A percentile compares a stretch with the other conserved stretches of the same genome.
Conservation (phyloP, 495 filamentous ascomycete genomes). For the Xylaria telfairii region DNA sequence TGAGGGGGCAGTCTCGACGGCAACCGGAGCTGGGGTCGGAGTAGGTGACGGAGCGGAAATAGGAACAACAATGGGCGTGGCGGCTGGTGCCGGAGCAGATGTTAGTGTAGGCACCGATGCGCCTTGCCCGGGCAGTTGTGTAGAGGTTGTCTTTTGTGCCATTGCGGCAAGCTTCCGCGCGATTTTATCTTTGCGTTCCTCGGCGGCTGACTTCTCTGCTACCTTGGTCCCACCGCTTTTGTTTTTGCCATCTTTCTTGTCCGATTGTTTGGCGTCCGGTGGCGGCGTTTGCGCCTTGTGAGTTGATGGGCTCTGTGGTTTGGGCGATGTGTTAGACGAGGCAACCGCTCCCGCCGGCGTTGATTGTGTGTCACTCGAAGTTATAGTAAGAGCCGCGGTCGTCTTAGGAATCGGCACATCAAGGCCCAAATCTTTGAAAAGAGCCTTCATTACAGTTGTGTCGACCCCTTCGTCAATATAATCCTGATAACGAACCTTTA, state of each 20-base stretch:
- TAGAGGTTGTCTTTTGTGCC: conserved; percentile 42
- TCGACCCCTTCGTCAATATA: conserved; percentile 77
- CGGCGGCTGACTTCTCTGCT: conserved; percentile 51
- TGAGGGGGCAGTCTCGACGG: conserved; percentile 23
- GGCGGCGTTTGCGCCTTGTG: background rate
- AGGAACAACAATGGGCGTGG: background rate
- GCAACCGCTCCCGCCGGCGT: background rate
- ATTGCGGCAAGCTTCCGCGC: conserved; percentile 72
- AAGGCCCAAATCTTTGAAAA: conserved; percentile 72
- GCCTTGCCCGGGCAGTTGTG: conserved; percentile 29
- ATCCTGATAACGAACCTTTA: conserved; percentile 70
- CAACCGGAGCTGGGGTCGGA: conserved; percentile 12
- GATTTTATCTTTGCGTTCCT: conserved; percentile 79
- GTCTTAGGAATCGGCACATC: conserved; percentile 46
- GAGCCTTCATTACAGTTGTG: conserved; percentile 60
- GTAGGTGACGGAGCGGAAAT: conserved; percentile 3
- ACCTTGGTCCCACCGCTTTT: conserved; percentile 30
- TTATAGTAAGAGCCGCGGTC: conserved; percentile 6
- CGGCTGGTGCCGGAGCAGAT: background rate
- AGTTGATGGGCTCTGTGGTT: conserved; percentile 19
- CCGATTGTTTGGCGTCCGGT: background rate
- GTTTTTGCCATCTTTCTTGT: conserved; percentile 17
- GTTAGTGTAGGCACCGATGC: background rate
- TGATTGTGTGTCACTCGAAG: conserved; percentile 1
- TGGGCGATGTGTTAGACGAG: conserved; percentile 1